Evolutionary conservation across 2,329 filamentous ascomycete species (phyloP).

Genomic region (Fusarium robinianum): DNA sequence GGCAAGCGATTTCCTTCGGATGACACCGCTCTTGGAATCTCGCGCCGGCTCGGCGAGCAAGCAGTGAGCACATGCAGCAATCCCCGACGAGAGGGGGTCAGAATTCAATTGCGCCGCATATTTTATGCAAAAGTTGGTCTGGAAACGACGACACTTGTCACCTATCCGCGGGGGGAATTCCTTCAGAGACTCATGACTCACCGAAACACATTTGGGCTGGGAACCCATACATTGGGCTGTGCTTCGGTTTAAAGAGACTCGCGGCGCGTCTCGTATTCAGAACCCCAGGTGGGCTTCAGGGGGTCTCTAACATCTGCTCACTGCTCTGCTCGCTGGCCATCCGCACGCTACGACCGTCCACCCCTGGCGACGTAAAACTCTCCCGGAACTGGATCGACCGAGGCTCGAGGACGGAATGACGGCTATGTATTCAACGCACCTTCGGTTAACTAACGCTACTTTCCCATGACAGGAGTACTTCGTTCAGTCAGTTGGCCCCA

Average conservation of each 20-base stretch:
- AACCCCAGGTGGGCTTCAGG: slow-evolving; percentile 4
- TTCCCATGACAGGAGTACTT: slow-evolving; percentile 89
- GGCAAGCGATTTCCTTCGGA: slow-evolving; percentile 34
- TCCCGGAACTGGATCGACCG: slow-evolving; percentile 39
- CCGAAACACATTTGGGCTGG: slow-evolving; percentile 24
- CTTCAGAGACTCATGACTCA: slow-evolving; percentile 7
- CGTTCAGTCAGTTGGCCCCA: slow-evolving; percentile 79
- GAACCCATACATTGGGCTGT: slow-evolving; percentile 25
- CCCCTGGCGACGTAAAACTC: slow-evolving; percentile 31
- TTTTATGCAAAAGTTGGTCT: slow-evolving; percentile 5
- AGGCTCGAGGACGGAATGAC: slow-evolving; percentile 40
- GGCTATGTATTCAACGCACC: slow-evolving; percentile 33
- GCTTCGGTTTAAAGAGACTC: slow-evolving; percentile 16
- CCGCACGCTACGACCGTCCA: slow-evolving; percentile 22
- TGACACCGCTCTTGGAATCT: slow-evolving; percentile 33
- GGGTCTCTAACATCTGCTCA: slow-evolving; percentile 29
- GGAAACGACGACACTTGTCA: slow-evolving; percentile 7
- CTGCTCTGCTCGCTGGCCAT: slow-evolving; percentile 40
- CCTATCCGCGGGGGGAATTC: not conserved
- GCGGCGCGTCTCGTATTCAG: slow-evolving; percentile 15
- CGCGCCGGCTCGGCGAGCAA: slow-evolving; percentile 50
- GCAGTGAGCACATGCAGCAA: slow-evolving; percentile 53
- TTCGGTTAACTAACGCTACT: slow-evolving; percentile 67
- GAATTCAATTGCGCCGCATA: slow-evolving; percentile 7
- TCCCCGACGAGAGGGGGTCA: slow-evolving; percentile 17